A percentile compares a stretch with the other conserved stretches of the same genome.
phyloP scores from a whole-genome alignment of 2,329 filamentous ascomycete species.

The Endocalyx cinctus region DNA sequence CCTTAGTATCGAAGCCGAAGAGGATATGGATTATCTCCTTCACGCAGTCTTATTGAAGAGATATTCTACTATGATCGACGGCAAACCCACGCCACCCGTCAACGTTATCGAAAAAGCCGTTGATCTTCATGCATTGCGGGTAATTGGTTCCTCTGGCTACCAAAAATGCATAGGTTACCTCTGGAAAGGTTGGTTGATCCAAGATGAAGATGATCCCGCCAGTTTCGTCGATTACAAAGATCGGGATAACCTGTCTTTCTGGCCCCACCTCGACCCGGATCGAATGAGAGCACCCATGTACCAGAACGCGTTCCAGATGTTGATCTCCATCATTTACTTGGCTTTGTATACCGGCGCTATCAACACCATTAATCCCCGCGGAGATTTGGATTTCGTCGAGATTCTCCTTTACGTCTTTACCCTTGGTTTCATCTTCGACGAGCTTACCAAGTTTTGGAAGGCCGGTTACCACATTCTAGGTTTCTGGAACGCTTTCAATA shows the following conservation, averaged over 20 bases:
- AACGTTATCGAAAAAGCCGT: slow-evolving; percentile 94
- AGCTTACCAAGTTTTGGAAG: slow-evolving; percentile 86
- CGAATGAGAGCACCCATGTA: slow-evolving; percentile 90
- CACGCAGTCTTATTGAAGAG: slow-evolving; percentile 80
- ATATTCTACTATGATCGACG: slow-evolving; percentile 75
- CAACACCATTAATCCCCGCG: slow-evolving; percentile 84
- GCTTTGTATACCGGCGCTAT: slow-evolving; percentile 84
- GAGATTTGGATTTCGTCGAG: slow-evolving; percentile 81
- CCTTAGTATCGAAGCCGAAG: slow-evolving; percentile 79
- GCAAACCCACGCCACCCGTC: slow-evolving; percentile 65
- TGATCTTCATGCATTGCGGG: slow-evolving; percentile 79
- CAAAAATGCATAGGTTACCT: slow-evolving; percentile 92
- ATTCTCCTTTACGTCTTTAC: slow-evolving; percentile 87
- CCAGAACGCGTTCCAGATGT: slow-evolving; percentile 83
- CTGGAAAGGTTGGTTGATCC: slow-evolving; percentile 95
- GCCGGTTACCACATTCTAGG: slow-evolving; percentile 85
- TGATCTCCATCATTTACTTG: slow-evolving; percentile 79
- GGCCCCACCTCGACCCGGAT: slow-evolving; percentile 84
- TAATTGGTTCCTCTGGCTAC: slow-evolving; percentile 91
- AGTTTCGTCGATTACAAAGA: slow-evolving; percentile 84
- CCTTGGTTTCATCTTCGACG: slow-evolving; percentile 83
- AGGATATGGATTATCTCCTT: slow-evolving; percentile 73
- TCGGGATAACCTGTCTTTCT: slow-evolving; percentile 73
- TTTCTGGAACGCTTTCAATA: slow-evolving; percentile 97
- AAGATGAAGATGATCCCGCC: slow-evolving; percentile 87